phyloP scores from a whole-genome alignment of 768 basidiomycete genomes.

The Pulveroboletus sp. region DNA sequence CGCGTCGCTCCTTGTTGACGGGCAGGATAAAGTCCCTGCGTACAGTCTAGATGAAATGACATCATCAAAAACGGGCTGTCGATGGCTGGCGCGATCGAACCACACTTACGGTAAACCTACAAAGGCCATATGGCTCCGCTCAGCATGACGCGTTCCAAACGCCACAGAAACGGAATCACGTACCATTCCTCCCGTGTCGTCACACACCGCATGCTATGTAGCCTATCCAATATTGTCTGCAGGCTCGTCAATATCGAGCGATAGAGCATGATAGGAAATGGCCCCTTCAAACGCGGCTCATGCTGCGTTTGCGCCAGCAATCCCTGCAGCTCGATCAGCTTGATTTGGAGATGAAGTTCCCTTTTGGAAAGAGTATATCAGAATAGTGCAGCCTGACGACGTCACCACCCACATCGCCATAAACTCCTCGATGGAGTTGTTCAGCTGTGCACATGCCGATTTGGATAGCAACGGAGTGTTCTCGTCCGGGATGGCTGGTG shows the following conservation, averaged over 20 bases:
- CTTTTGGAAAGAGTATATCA: conserved; percentile 36
- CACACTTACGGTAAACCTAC: conserved; percentile 70
- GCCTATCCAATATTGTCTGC: conserved; percentile 80
- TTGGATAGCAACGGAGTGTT: conserved; percentile 31
- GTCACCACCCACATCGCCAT: conserved; percentile 77
- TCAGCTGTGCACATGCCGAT: conserved; percentile 43
- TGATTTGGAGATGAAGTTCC: conserved; percentile 94
- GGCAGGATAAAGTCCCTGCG: conserved; percentile 86
- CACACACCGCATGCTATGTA: conserved; percentile 98
- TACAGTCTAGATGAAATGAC: conserved; percentile 52
- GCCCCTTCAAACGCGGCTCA: conserved; percentile 94
- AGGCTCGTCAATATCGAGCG: conserved; percentile 77
- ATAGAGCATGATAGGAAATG: conserved; percentile 86
- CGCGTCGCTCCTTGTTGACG: conserved; percentile 83
- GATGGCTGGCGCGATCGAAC: not conserved
- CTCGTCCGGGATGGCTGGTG: conserved; percentile 23
- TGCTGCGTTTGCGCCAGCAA: conserved; percentile 87
- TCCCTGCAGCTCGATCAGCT: conserved; percentile 80
- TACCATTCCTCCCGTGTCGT: conserved; percentile 94
- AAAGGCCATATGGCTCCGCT: conserved; percentile 7
- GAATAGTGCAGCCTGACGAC: not conserved
- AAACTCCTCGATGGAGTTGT: conserved; percentile 74
- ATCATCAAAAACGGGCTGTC: no score
- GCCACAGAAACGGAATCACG: conserved; percentile 18
- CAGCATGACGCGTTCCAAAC: conserved; percentile 3